Percentiles rank a stretch among this genome's conserved stretches.
Conservation (phyloP, 2,329 filamentous ascomycete species). For the Pseudogymnoascus sp. region DNA sequence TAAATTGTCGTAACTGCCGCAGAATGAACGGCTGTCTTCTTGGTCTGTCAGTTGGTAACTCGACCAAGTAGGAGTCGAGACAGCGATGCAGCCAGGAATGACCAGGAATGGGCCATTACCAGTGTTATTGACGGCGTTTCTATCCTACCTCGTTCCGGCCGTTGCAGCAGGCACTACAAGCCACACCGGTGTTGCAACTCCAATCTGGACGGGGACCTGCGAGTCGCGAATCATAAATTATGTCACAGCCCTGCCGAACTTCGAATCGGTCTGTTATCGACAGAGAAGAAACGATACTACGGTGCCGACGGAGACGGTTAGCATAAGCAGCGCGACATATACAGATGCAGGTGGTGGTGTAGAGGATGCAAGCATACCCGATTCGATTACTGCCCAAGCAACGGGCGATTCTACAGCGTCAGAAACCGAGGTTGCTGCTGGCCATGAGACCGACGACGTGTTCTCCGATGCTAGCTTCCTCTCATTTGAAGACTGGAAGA, state of each 20-base stretch:
- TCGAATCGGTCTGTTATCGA: constrained; percentile 44
- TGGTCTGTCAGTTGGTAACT: neutral
- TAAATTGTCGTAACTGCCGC: neutral
- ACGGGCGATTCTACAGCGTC: neutral
- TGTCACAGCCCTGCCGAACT: constrained; percentile 70
- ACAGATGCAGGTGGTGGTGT: constrained; percentile 9
- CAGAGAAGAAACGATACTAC: neutral
- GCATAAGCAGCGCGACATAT: constrained; percentile 10
- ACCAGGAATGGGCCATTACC: neutral
- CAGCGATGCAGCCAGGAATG: constrained; percentile 1
- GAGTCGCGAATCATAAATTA: constrained; percentile 66
- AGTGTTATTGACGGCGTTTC: neutral
- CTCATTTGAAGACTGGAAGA: constrained; percentile 98
- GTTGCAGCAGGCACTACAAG: neutral
- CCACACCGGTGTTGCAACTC: neutral
- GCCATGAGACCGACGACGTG: constrained; percentile 48
- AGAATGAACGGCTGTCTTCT: neutral
- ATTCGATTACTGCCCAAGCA: constrained; percentile 12
- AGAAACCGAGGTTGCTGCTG: neutral
- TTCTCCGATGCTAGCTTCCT: constrained; percentile 76
- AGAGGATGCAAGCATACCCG: constrained; percentile 8
- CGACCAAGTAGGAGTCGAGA: constrained; percentile 3
- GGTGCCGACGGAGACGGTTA: constrained; percentile 12
- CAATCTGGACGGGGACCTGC: constrained; percentile 31
- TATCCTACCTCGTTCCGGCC: neutral